phyloP scores from a whole-genome alignment of 73 alveolate species.

The Halteria grandinella region DNA sequence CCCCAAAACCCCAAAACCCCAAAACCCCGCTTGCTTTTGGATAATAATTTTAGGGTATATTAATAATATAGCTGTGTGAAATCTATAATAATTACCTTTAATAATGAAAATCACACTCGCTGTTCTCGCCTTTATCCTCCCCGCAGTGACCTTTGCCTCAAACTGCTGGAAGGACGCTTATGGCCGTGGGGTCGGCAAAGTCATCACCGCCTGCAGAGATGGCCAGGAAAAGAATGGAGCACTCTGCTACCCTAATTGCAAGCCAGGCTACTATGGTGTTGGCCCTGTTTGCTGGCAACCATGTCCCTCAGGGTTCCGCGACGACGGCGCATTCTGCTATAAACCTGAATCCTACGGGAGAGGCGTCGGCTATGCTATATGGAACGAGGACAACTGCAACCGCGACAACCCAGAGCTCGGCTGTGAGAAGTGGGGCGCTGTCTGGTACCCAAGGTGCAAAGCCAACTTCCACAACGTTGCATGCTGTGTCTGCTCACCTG shows the following conservation, averaged over 20 bases:
- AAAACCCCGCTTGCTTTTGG: too few species aligned
- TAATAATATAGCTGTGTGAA: too few species aligned
- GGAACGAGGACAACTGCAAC: not conserved
- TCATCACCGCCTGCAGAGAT: conserved; percentile 12
- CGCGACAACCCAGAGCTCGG: conserved; percentile 43
- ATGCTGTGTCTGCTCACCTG: conserved; percentile 63
- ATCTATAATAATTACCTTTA: too few species aligned
- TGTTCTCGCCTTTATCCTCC: too few species aligned
- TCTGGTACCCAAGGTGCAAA: conserved; percentile 52
- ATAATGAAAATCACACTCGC: too few species aligned
- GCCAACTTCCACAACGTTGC: conserved; percentile 45
- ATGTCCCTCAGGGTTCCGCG: conserved; percentile 57
- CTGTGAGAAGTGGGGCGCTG: conserved; percentile 56
- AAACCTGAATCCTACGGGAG: conserved; percentile 64
- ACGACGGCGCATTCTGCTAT: conserved; percentile 54
- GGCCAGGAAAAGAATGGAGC: conserved; percentile 57
- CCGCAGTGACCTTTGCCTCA: too few species aligned
- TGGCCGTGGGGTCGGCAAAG: conserved; percentile 50
- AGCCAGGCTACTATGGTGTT: conserved; percentile 45
- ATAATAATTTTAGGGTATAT: too few species aligned
- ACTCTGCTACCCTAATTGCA: conserved; percentile 47
- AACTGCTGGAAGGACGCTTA: conserved; percentile 51
- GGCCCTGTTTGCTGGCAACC: conserved; percentile 55
- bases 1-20: too few species aligned
- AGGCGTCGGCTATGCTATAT: conserved; percentile 53